Conservation (phyloP, 495 filamentous ascomycete species). For the Penicillium goetzii region DNA sequence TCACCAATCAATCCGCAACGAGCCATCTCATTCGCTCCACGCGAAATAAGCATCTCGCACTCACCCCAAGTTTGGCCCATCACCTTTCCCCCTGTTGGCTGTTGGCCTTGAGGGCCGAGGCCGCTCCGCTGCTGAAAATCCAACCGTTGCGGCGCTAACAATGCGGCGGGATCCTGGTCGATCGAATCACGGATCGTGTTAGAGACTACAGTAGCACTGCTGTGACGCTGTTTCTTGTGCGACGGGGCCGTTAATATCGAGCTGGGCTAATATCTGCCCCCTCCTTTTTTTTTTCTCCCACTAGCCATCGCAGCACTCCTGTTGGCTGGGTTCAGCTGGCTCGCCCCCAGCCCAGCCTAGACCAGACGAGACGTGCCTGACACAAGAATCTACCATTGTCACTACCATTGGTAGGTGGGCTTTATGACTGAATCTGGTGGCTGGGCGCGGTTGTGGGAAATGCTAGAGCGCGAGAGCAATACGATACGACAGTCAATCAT, state of each 20-base stretch:
- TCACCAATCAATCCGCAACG: conserved; percentile 30
- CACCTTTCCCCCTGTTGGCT: neutral
- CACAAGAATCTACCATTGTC: neutral
- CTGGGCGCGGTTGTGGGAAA: neutral
- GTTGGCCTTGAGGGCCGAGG: neutral
- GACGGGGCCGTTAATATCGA: conserved; percentile 2
- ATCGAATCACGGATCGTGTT: conserved; percentile 6
- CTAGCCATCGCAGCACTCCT: neutral
- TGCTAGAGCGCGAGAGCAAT: neutral
- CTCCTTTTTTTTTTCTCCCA: neutral
- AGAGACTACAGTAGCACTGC: neutral
- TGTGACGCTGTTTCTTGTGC: neutral
- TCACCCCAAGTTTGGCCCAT: conserved; percentile 15
- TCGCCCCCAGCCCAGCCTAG: neutral
- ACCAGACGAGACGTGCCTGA: conserved; percentile 1
- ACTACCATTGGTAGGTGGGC: neutral
- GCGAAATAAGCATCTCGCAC: conserved; percentile 41
- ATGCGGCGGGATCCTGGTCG: neutral
- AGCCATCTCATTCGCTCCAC: conserved; percentile 31
- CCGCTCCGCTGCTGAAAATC: conserved; percentile 3
- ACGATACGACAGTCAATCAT: neutral
- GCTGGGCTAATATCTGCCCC: neutral
- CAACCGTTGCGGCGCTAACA: conserved; percentile 22
- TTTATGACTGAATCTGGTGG: neutral
- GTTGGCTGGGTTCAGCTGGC: neutral